Evolutionary conservation across 2,329 filamentous ascomycete species (phyloP), one percentile per base, ranked within the genome.

Genomic region (Fonsecaea erecta): DNA sequence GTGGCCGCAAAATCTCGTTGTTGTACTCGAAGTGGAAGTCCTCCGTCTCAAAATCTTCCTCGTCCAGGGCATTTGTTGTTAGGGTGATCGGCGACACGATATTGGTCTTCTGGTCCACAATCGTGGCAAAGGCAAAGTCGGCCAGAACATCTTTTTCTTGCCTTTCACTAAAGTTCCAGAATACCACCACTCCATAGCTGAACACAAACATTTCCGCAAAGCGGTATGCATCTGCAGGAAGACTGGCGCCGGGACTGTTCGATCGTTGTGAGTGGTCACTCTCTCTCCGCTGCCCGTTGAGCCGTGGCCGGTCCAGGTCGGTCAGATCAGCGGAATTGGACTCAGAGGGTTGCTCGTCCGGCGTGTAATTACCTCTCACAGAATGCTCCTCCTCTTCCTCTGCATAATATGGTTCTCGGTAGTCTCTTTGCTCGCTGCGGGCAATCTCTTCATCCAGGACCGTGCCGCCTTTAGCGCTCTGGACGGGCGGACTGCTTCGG

Each of bases 11-110:
- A 35, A 95, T 92, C 64, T 92, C 85, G 0, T 88, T 85, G 73
- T 92, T 96, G 81, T 99, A 99, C 77, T 98, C 93, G 75, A 99
- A 99, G 75, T 99, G 94, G 73, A 99, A 97, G 75, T 98, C 94
- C 75, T 99, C 95, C 0, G 91, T 99, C 80, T 99, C 95, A 71
- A 96, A 97, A 75, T 98, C 93, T 70, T 90, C 89, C 77, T 97
- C 92, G 62, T 91, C 87, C 24, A 97, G 82, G 0, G 93, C 92
- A 35, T 92, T 86, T 1, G 88, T 90, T 34, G 93, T 88, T 6
- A 99, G 84, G 11, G 90, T 86, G 21, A 86, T 76, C 5, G 78
- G 77, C 2, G 74, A 73, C 0, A 76, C 74, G n/a, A 68, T 51
- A 68, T 71, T 65, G 14, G 69, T 72, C 2, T 76, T 76, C 1